Conservation (phyloP, 1,284 basidiomycete genomes). For the Pterulicium gracile region DNA sequence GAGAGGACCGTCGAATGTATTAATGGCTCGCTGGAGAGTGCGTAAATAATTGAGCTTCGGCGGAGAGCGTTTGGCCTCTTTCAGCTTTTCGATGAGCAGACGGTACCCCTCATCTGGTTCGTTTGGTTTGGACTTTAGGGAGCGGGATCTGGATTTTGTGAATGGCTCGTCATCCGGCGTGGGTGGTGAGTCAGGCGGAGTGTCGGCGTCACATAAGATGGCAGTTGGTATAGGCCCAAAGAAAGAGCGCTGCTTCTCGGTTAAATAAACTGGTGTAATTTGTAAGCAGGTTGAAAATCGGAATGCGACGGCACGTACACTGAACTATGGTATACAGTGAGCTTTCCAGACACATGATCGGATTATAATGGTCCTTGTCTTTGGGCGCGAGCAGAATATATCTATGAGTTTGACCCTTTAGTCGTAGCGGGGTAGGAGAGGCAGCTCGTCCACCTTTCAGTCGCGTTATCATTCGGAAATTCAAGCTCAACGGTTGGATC, state of each 20-base stretch:
- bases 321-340: slow-evolving; percentile 58
- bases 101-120: not conserved
- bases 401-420: slow-evolving; percentile 22
- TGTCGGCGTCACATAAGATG: slow-evolving; percentile 29
- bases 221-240: slow-evolving; percentile 55
- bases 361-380: slow-evolving; percentile 73
- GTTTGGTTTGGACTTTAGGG: slow-evolving; percentile 11
- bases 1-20: slow-evolving; percentile 53
- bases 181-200: slow-evolving; percentile 22
- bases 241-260: slow-evolving; percentile 45
- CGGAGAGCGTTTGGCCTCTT: slow-evolving; percentile 3
- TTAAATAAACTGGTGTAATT: slow-evolving; percentile 60
- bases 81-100: slow-evolving; percentile 15
- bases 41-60: slow-evolving; percentile 32
- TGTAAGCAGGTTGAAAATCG: slow-evolving; percentile 12
- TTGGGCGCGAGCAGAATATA: slow-evolving; percentile 64
- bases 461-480: slow-evolving; percentile 56
- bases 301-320: slow-evolving; percentile 28
- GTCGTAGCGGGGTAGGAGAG: slow-evolving; percentile 4
- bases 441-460: slow-evolving; percentile 40
- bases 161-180: slow-evolving; percentile 12
- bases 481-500: slow-evolving; percentile 57
- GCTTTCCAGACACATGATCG: slow-evolving; percentile 60
- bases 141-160: slow-evolving; percentile 14
- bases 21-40: slow-evolving; percentile 51